These are phyloP conservation scores for Thraustochytrium striatum DNA, from an alignment of 352 stramenopile genomes.

Conservation along the genomic window DNA sequence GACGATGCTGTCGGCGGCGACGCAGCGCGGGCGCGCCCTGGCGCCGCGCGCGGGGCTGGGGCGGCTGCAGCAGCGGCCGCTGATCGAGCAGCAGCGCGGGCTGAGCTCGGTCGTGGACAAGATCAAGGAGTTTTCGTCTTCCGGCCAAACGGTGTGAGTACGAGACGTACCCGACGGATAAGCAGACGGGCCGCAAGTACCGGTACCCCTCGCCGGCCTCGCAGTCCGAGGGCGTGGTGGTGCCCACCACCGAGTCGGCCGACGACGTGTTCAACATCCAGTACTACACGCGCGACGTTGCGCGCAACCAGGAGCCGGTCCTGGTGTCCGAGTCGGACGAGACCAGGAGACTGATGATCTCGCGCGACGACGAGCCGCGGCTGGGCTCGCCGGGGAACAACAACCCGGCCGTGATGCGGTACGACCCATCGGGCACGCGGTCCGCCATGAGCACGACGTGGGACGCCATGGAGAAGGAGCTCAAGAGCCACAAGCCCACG, in stretches of 20 bases:
- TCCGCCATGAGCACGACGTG: conserved; percentile 73
- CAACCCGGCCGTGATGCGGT: conserved; percentile 73
- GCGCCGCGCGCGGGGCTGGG: too few relatives aligned
- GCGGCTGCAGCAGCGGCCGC: too few relatives aligned
- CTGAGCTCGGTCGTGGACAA: conserved; percentile 37
- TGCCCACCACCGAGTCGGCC: conserved; percentile 68
- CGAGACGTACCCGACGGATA: background rate
- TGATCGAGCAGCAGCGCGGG: conserved; percentile 1
- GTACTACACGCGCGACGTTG: conserved; percentile 80
- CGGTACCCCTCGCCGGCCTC: conserved; percentile 71
- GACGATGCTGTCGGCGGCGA: too few relatives aligned
- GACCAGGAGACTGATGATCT: background rate
- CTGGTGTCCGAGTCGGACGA: conserved; percentile 38
- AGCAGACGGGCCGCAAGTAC: conserved; percentile 52
- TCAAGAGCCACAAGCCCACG: conserved; percentile 24
- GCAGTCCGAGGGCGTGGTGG: conserved; percentile 64
- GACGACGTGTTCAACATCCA: conserved; percentile 75
- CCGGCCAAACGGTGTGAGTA: background rate
- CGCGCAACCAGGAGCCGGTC: conserved; percentile 59
- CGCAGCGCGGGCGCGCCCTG: too few relatives aligned
- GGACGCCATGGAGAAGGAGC: conserved; percentile 24
- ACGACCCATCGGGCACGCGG: conserved; percentile 73
- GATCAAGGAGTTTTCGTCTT: conserved; percentile 50
- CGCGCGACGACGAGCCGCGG: background rate
- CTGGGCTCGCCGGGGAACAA: conserved; percentile 47